Evolutionary conservation across 2,329 filamentous ascomycete species (phyloP).

Genomic region (Penicillium sp.): DNA sequence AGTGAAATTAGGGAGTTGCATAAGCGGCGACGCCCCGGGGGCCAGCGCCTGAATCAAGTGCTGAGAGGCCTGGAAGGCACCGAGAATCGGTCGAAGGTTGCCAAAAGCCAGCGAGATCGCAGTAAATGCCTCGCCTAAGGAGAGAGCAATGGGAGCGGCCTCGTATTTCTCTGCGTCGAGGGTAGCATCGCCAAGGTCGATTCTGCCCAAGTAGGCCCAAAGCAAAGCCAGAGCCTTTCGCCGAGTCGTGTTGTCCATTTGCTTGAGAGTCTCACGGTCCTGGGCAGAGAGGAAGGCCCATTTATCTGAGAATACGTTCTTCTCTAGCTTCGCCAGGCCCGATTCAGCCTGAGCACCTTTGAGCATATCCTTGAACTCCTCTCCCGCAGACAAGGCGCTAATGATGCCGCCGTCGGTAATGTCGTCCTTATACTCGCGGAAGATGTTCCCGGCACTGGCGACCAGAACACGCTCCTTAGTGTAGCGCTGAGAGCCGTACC

Average conservation of each 20-base stretch:
- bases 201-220: conserved; percentile 89
- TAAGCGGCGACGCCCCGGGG: conserved; percentile 75
- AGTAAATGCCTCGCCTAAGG: conserved; percentile 78
- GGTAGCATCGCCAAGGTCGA: conserved; percentile 72
- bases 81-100: conserved; percentile 73
- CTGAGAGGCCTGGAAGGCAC: conserved; percentile 77
- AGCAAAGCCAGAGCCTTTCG: conserved; percentile 83
- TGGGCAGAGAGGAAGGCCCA: conserved; percentile 59
- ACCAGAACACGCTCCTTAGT: conserved; percentile 92
- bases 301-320: conserved; percentile 64
- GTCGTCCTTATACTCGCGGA: conserved; percentile 83
- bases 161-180: conserved; percentile 79
- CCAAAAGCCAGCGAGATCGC: conserved; percentile 84
- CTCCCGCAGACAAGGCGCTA: conserved; percentile 73
- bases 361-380: conserved; percentile 74
- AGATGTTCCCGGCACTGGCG: conserved; percentile 89
- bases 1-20: conserved; percentile 86
- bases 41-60: conserved; percentile 83
- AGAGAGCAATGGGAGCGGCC: conserved; percentile 77
- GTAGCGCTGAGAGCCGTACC: conserved; percentile 90
- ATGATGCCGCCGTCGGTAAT: conserved; percentile 77
- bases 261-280: conserved; percentile 70
- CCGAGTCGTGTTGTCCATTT: conserved; percentile 71
- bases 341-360: conserved; percentile 73
- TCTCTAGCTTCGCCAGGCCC: conserved; percentile 77